phyloP scores from a whole-genome alignment of 345 rosid genomes.

The Isatis tinctoria region DNA sequence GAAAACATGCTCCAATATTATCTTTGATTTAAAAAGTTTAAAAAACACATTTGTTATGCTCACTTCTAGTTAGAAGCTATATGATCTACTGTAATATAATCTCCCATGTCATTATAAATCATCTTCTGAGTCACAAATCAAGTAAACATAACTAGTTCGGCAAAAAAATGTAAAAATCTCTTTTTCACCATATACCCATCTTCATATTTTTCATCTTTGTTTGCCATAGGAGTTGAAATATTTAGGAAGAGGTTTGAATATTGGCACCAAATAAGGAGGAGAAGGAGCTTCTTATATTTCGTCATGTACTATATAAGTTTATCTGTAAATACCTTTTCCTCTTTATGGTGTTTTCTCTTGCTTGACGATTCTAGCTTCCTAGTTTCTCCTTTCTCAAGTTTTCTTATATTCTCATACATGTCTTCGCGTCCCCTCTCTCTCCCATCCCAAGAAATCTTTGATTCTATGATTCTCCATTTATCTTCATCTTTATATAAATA shows the following conservation, averaged over 20 bases:
- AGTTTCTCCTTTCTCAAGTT: conserved; percentile 93
- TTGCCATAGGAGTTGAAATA: not conserved
- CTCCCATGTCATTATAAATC: not conserved
- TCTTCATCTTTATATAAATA: conserved; percentile 36
- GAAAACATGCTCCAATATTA: conserved; percentile 4
- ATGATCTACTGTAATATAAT: not conserved
- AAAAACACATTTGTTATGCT: not conserved
- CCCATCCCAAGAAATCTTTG: conserved; percentile 75
- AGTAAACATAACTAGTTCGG: not conserved
- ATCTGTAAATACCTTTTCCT: conserved; percentile 33
- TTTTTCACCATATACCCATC: not conserved
- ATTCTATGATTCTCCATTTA: conserved; percentile 48
- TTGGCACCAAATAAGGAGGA: conserved; percentile 24
- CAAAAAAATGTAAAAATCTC: not conserved
- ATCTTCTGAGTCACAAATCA: not conserved
- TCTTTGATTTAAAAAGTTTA: not conserved
- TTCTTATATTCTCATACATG: conserved; percentile 75
- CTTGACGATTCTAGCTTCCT: conserved; percentile 68
- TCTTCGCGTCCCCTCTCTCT: conserved; percentile 49
- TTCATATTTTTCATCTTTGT: not conserved
- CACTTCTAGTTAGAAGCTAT: not conserved
- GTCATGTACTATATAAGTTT: not conserved
- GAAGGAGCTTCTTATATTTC: not conserved
- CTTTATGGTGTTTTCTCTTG: conserved; percentile 69
- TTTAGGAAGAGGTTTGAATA: conserved; percentile 9